Percentiles rank a stretch among this genome's conserved stretches.
These are phyloP conservation scores for Trichoderma arundinaceum DNA, from an alignment of 2,329 filamentous ascomycete genomes.

Conservation along the genomic window DNA sequence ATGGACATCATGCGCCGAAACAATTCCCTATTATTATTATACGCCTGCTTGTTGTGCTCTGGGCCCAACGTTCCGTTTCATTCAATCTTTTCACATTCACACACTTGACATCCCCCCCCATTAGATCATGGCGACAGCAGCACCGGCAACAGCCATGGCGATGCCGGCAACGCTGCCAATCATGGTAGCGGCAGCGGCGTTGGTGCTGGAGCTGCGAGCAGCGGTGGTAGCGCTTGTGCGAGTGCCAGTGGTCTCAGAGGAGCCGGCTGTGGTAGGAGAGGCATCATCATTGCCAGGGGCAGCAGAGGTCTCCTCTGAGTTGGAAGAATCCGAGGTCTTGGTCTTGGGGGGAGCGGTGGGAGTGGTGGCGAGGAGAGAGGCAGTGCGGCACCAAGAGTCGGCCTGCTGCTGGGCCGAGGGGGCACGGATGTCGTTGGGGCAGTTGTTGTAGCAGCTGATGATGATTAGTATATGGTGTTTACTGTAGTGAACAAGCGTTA, in stretches of 20 bases:
- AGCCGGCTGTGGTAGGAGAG: constrained; percentile 17
- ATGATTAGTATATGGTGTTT: constrained; percentile 26
- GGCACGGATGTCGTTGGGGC: constrained; percentile 54
- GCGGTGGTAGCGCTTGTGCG: constrained; percentile 22
- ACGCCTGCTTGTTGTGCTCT: constrained; percentile 10
- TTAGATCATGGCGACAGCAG: constrained; percentile 47
- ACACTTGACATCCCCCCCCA: background rate
- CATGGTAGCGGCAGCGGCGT: constrained; percentile 40
- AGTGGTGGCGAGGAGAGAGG: constrained; percentile 50
- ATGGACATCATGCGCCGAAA: constrained; percentile 24
- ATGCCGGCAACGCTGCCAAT: constrained; percentile 44
- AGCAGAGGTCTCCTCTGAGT: constrained; percentile 32
- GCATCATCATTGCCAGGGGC: constrained; percentile 39
- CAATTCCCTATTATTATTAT: constrained; percentile 16
- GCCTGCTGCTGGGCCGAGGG: constrained; percentile 47
- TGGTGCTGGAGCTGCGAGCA: constrained; percentile 28
- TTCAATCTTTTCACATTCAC: constrained; percentile 17
- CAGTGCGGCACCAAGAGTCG: constrained; percentile 53
- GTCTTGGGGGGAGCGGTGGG: constrained; percentile 38
- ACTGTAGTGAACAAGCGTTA: background rate
- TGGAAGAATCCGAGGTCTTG: constrained; percentile 36
- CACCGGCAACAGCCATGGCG: constrained; percentile 47
- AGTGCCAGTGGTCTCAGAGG: constrained; percentile 33
- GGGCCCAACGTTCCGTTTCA: constrained; percentile 4
- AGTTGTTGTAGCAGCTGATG: constrained; percentile 61